Base-by-base conservation (phyloP, 2,329 filamentous ascomycete species). In the Epichloe baconii region DNA sequence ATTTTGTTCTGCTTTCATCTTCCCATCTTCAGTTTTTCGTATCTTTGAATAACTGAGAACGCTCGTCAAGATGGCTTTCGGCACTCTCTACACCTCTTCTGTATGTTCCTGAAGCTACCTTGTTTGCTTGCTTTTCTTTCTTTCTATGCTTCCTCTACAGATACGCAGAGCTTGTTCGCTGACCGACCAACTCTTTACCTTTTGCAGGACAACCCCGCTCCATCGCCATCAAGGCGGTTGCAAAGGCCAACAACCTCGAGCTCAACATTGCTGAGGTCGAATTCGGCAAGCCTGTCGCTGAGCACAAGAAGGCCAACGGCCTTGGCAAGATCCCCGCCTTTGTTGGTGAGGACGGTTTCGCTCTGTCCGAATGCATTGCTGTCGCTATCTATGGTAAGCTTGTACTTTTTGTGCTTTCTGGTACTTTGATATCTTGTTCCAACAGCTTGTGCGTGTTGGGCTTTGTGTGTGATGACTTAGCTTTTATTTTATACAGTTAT, bases 171-270 rank as follows among this genome's bases (percentile, higher is more conserved):
- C 37, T 17, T 15, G 12, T 34, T 43, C 4, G 12, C 49, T 54
- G 44, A 52, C 49, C 12, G 4, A 5, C 15, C 40, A 4, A 38
- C 5, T 36, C 23, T 8, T 26, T 3, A 54, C 55, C 55, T 56
- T 55, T 54, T 23, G 40, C 67, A 96, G 90, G 80, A 79, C 69
- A 95, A 96, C 81, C 78, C 73, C 90, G 91, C 78, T 86, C 85
- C 71, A 86, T 85, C 66, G 83, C 84, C 70, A 86, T 95, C 73
- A 82, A 85, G 71, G 90, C 88, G 64, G 88, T 96, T 68, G 93
- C 93, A 64, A 97, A 98, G 85, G 89, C 88, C 76, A 97, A 97
- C 76, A 83, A 86, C 70, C 81, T 98, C 68, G 89, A 97, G 60
- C 72, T 98, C 63, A 88, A 96, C 74, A 72, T 90, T 59, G 85